Evolutionary conservation across 2,329 filamentous ascomycete species (phyloP).

Genomic region (Aschersonia sp.): DNA sequence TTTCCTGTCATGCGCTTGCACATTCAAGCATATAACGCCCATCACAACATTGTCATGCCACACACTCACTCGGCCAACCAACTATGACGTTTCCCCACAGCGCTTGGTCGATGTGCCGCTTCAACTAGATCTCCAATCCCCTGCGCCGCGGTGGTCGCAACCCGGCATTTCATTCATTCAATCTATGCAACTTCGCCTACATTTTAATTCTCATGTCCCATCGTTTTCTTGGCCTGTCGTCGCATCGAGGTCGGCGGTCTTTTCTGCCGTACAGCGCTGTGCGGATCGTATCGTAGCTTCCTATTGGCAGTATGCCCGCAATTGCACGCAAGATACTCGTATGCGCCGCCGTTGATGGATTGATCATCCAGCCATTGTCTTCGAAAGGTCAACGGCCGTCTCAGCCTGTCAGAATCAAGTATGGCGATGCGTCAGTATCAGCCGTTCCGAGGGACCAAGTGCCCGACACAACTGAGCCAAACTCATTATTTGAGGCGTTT

Average conservation of each 20-base stretch:
- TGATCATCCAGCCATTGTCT: slow-evolving; percentile 62
- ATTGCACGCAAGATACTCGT: slow-evolving; percentile 69
- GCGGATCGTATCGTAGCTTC: not conserved
- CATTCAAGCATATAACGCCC: not conserved
- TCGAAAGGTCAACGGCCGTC: slow-evolving; percentile 40
- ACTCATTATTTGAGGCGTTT: slow-evolving; percentile 42
- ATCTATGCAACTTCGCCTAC: not conserved
- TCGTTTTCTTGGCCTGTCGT: not conserved
- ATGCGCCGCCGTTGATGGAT: slow-evolving; percentile 67
- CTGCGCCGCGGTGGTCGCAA: too few species aligned
- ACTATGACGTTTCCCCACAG: not conserved
- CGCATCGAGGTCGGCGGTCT: too few species aligned
- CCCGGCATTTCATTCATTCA: too few species aligned
- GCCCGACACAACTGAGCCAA: slow-evolving; percentile 27
- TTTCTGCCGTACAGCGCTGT: too few species aligned
- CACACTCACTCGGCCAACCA: not conserved
- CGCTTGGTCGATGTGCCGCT: not conserved
- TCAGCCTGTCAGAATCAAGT: slow-evolving; percentile 54
- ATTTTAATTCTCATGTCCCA: not conserved
- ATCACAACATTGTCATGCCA: not conserved
- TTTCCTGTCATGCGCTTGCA: not conserved
- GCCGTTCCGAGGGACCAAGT: slow-evolving; percentile 27
- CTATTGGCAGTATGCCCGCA: slow-evolving; percentile 45
- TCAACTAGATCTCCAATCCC: not conserved
- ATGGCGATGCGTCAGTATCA: slow-evolving; percentile 40